phyloP scores from a whole-genome alignment of 805 yeast genomes.

The Lachancea sp. region DNA sequence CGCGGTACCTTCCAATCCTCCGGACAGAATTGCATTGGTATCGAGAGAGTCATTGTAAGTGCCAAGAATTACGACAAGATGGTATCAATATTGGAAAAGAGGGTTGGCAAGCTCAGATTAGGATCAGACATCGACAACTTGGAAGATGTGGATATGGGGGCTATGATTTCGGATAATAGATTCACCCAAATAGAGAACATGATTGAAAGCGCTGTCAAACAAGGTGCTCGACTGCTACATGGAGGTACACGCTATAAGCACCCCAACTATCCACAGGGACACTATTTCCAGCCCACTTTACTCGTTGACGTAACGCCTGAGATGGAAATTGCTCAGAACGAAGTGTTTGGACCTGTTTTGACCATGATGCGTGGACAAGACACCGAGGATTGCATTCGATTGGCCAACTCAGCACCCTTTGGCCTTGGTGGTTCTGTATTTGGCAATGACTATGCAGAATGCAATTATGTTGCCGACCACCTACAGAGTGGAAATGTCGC shows the following conservation, averaged over 20 bases:
- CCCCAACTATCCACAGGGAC: conserved; percentile 94
- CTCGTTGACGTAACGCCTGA: conserved; percentile 70
- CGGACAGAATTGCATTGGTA: conserved; percentile 97
- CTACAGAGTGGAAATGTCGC: conserved; percentile 89
- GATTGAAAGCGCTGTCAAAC: conserved; percentile 62
- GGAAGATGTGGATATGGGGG: conserved; percentile 93
- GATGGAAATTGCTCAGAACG: conserved; percentile 80
- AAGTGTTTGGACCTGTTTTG: conserved; percentile 91
- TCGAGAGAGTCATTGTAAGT: conserved; percentile 85
- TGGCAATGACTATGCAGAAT: conserved; percentile 53
- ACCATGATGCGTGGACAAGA: conserved; percentile 67
- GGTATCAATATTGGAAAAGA: conserved; percentile 46
- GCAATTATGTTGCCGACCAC: conserved; percentile 56
- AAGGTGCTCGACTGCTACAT: conserved; percentile 71
- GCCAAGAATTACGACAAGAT: conserved; percentile 60
- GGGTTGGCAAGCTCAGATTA: conserved; percentile 58
- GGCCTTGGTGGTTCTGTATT: conserved; percentile 93
- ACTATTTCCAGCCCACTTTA: conserved; percentile 86
- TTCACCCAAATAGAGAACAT: conserved; percentile 61
- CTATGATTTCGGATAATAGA: conserved; percentile 76
- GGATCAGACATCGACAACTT: conserved; percentile 92
- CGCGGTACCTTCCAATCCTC: conserved; percentile 96
- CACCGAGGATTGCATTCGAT: conserved; percentile 59
- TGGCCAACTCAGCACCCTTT: conserved; percentile 80
- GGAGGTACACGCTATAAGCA: conserved; percentile 82